Conservation (phyloP, 495 filamentous ascomycete genomes). For the Thermochaetoides thermophila region DNA sequence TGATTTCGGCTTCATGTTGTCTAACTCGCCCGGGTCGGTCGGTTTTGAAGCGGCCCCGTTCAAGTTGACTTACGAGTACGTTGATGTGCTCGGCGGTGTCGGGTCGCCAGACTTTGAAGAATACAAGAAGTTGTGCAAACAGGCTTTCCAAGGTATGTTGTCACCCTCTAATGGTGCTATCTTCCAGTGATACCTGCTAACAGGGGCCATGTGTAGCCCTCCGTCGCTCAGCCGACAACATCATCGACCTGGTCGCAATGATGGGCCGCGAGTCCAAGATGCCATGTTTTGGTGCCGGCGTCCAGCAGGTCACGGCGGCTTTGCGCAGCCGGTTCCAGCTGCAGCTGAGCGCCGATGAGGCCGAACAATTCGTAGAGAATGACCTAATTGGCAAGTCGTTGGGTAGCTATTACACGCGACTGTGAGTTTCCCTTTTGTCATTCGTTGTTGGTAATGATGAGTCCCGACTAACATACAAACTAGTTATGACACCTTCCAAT, state of each 20-base stretch:
- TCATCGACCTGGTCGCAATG: constrained; percentile 58
- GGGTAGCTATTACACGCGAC: constrained; percentile 64
- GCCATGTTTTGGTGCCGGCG: constrained; percentile 57
- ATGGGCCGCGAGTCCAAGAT: constrained; percentile 65
- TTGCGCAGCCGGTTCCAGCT: constrained; percentile 54
- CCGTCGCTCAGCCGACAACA: constrained; percentile 52
- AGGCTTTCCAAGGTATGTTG: constrained; percentile 51
- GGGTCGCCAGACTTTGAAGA: constrained; percentile 46
- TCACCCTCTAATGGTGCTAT: not conserved
- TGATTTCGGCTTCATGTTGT: constrained; percentile 73
- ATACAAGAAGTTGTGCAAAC: constrained; percentile 57
- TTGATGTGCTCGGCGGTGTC: constrained; percentile 57
- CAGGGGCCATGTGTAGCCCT: constrained; percentile 31
- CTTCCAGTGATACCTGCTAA: not conserved
- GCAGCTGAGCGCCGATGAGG: constrained; percentile 58
- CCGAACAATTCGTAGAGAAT: constrained; percentile 56
- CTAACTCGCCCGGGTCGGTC: constrained; percentile 60
- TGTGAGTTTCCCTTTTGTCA: constrained; percentile 29
- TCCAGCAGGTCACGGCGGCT: constrained; percentile 42
- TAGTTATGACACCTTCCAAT: constrained; percentile 69
- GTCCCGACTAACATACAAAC: no score
- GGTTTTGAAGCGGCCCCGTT: constrained; percentile 70
- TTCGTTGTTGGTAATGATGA: not conserved
- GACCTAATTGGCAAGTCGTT: constrained; percentile 55
- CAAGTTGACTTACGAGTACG: constrained; percentile 64